Conservation (phyloP, 139 green algal genomes). For the Haematococcus sp. region DNA sequence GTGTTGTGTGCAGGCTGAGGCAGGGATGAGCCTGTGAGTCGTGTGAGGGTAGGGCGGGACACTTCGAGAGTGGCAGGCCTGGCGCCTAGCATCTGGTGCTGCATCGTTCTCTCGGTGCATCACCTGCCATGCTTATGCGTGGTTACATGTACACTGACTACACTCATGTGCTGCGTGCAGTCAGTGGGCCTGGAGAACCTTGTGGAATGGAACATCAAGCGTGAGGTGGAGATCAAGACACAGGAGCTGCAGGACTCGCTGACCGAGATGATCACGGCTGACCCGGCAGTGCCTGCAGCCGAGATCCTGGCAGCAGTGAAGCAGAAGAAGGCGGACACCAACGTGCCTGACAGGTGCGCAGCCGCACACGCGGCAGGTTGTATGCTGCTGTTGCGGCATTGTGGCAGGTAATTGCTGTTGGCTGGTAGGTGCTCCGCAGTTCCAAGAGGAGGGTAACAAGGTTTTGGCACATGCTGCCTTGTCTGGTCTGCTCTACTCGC, state of each 20-base stretch:
- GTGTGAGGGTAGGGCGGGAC: neutral
- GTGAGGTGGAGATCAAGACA: slow-evolving; percentile 75
- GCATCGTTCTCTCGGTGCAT: no score
- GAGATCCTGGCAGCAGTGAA: slow-evolving; percentile 69
- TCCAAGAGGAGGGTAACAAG: no score
- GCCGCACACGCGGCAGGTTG: neutral
- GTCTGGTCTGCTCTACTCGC: slow-evolving; percentile 17
- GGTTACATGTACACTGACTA: no score
- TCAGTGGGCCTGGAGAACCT: slow-evolving; percentile 57
- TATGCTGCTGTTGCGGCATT: neutral
- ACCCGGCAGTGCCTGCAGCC: slow-evolving; percentile 38
- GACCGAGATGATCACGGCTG: slow-evolving; percentile 60
- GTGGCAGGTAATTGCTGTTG: neutral
- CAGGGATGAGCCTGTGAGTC: neutral
- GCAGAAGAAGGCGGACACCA: slow-evolving; percentile 66
- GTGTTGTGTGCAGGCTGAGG: neutral
- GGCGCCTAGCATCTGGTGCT: neutral
- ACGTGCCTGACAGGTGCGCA: slow-evolving; percentile 40
- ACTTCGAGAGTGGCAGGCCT: neutral
- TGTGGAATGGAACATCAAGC: slow-evolving; percentile 85
- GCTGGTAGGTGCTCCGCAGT: no score
- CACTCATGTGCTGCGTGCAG: slow-evolving; percentile 15
- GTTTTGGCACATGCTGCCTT: no score
- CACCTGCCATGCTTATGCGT: no score
- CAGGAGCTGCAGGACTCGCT: slow-evolving; percentile 70